A percentile compares a stretch with the other conserved stretches of the same genome.
phyloP scores from a whole-genome alignment of 192 early-diverging fungal genomes.

The Rhizophagus clarus region DNA sequence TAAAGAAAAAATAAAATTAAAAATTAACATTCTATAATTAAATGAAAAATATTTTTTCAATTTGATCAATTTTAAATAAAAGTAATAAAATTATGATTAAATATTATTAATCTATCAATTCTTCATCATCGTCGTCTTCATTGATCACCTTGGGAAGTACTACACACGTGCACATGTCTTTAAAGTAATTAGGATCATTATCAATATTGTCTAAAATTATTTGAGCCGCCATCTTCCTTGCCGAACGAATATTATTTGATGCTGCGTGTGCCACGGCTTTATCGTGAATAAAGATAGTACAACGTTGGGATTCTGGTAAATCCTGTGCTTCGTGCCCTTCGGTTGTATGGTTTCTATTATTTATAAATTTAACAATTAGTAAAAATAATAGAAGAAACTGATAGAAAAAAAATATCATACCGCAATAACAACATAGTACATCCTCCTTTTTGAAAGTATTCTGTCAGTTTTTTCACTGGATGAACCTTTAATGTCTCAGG shows the following conservation, averaged over 20 bases:
- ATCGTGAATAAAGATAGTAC: conserved; percentile 49
- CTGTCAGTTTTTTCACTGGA: conserved; percentile 44
- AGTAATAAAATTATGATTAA: neutral
- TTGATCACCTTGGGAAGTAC: conserved; percentile 4
- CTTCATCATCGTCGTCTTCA: conserved; percentile 23
- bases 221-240: conserved; percentile 45
- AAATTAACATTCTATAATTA: neutral
- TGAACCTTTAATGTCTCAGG: conserved; percentile 48
- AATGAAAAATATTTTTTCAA: too few relatives aligned
- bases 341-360: conserved; percentile 39
- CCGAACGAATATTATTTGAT: conserved; percentile 43
- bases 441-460: conserved; percentile 43
- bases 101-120: conserved; percentile 9
- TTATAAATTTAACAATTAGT: neutral
- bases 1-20: neutral
- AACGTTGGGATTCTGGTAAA: conserved; percentile 31
- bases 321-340: conserved; percentile 20
- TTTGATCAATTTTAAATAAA: too few relatives aligned
- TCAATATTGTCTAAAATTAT: conserved; percentile 35
- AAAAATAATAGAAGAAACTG: neutral
- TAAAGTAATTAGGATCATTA: conserved; percentile 35
- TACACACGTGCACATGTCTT: conserved; percentile 39
- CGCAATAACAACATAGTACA: conserved; percentile 44
- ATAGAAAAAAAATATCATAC: conserved; percentile 31
- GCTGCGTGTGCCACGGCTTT: conserved; percentile 32